These are phyloP conservation scores for Solanum hybrid DNA, from an alignment of 305 asterid species.

Conservation along the genomic window DNA sequence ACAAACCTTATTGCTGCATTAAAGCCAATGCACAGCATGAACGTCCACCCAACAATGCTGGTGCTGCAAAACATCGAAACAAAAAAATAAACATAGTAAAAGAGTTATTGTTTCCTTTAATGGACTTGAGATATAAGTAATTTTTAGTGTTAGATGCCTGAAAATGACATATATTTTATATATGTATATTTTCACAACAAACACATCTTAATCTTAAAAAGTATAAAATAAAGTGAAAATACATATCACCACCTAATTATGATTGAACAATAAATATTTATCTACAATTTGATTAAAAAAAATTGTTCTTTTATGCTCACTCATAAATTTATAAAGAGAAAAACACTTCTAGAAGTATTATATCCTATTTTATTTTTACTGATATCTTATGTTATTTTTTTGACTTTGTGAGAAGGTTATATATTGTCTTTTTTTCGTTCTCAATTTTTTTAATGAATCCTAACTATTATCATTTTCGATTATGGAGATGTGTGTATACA, in stretches of 20 bases:
- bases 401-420: no score
- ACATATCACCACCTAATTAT: neutral
- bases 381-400: no score
- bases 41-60: neutral
- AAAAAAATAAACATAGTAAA: neutral
- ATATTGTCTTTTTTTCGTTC: no score
- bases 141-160: neutral
- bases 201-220: neutral
- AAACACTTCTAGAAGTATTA: no score
- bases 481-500: no score
- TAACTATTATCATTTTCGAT: no score
- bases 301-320: no score
- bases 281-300: neutral
- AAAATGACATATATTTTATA: neutral
- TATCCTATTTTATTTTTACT: neutral
- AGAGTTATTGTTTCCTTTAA: no score
- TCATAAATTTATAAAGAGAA: no score
- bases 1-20: constrained; percentile 1
- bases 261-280: neutral
- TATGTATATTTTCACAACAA: neutral
- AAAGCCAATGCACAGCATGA: neutral
- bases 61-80: neutral
- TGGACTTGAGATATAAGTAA: neutral
- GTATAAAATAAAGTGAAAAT: no score
- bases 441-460: no score